phyloP scores from a whole-genome alignment of 1,284 basidiomycete species.

The Jaminaea rosea region DNA sequence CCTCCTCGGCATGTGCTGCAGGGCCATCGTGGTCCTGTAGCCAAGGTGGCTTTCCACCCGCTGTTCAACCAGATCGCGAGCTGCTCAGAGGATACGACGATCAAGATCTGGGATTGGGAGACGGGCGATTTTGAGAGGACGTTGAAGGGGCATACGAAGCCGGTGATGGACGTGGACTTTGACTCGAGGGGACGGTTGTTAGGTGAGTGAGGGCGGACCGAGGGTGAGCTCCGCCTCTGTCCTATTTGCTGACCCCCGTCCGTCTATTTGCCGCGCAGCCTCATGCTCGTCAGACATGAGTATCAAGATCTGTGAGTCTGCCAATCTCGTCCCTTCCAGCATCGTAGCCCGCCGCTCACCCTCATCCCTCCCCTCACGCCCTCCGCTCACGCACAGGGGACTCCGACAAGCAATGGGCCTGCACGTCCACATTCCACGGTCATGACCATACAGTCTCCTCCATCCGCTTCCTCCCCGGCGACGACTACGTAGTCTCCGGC shows the following conservation, averaged over 20 bases:
- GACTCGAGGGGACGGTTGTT: constrained; percentile 72
- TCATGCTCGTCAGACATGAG: constrained; percentile 82
- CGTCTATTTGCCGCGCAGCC: constrained; percentile 53
- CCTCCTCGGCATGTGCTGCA: constrained; percentile 69
- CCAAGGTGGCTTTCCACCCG: constrained; percentile 75
- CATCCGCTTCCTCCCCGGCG: constrained; percentile 72
- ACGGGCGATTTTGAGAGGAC: constrained; percentile 84
- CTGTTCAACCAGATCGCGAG: constrained; percentile 71
- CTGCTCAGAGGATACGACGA: constrained; percentile 74
- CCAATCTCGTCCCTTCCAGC: too few species aligned
- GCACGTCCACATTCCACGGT: constrained; percentile 72
- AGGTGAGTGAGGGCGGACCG: constrained; percentile 54
- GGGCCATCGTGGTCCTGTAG: constrained; percentile 69
- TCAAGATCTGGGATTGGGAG: constrained; percentile 95
- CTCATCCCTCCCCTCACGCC: too few species aligned
- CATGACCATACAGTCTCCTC: constrained; percentile 84
- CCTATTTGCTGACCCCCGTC: constrained; percentile 3
- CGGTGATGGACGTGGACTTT: constrained; percentile 77
- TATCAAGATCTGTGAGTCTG: constrained; percentile 85
- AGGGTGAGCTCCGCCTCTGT: constrained; percentile 1
- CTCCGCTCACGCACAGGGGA: too few species aligned
- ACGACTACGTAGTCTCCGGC: constrained; percentile 71
- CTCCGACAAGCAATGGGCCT: constrained; percentile 76
- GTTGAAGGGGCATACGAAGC: constrained; percentile 81
- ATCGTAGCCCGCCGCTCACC: too few species aligned